Percentiles rank a stretch among this genome's conserved stretches.
phyloP scores from a whole-genome alignment of 192 early-diverging fungal species.

The Radiomyces spectabilis region DNA sequence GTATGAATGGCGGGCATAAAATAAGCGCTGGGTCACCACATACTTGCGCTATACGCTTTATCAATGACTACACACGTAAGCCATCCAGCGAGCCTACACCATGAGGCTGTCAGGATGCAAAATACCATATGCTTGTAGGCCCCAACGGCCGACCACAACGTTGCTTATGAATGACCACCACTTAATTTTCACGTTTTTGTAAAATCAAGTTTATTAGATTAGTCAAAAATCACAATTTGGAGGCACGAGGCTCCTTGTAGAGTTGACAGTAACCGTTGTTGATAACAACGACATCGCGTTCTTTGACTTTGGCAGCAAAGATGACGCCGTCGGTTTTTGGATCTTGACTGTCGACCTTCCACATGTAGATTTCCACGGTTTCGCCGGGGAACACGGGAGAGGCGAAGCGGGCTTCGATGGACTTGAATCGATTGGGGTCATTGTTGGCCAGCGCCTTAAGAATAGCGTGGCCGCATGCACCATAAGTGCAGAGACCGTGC shows the following conservation, averaged over 20 bases:
- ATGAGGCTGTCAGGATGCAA: too few relatives aligned
- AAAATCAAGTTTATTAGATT: too few relatives aligned
- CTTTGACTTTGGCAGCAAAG: constrained; percentile 48
- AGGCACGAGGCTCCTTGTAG: constrained; percentile 5
- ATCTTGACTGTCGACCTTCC: constrained; percentile 44
- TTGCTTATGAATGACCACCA: too few relatives aligned
- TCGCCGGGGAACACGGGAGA: constrained; percentile 72
- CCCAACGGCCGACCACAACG: too few relatives aligned
- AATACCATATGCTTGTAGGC: too few relatives aligned
- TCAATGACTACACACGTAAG: too few relatives aligned
- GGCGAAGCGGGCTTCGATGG: constrained; percentile 59
- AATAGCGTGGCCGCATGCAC: constrained; percentile 49
- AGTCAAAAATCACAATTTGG: constrained; percentile 19
- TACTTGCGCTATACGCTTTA: too few relatives aligned
- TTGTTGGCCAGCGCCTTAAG: constrained; percentile 44
- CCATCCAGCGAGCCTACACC: too few relatives aligned
- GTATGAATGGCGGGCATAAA: too few relatives aligned
- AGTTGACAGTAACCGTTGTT: constrained; percentile 47
- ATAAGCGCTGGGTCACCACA: too few relatives aligned
- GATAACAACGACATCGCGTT: constrained; percentile 54
- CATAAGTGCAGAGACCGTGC: constrained; percentile 62
- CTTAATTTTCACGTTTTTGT: too few relatives aligned
- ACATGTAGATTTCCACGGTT: constrained; percentile 59
- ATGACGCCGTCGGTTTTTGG: constrained; percentile 30
- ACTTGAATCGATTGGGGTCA: constrained; percentile 48